phyloP scores from a whole-genome alignment of 352 stramenopile species.

The Globisporangium takayamanum region DNA sequence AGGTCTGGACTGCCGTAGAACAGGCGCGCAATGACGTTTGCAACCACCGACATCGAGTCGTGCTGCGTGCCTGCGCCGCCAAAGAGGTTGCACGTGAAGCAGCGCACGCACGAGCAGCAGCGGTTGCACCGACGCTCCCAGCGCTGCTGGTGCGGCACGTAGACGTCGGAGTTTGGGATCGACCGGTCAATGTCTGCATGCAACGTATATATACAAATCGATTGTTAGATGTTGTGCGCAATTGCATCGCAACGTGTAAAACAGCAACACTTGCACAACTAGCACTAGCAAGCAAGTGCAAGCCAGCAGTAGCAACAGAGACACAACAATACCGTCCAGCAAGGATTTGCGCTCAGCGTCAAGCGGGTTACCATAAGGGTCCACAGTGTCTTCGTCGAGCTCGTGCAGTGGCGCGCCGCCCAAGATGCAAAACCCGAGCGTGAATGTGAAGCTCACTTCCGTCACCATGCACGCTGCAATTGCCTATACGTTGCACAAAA shows the following conservation, averaged over 20 bases:
- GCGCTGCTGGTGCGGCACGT: slow-evolving; percentile 67
- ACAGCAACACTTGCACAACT: background rate
- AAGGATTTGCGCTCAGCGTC: slow-evolving; percentile 71
- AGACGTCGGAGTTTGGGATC: slow-evolving; percentile 72
- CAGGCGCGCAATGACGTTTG: slow-evolving; percentile 75
- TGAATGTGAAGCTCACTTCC: slow-evolving; percentile 68
- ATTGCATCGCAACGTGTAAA: background rate
- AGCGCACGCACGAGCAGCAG: slow-evolving; percentile 77
- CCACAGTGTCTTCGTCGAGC: slow-evolving; percentile 17
- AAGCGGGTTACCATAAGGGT: slow-evolving; percentile 63
- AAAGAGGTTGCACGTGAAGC: slow-evolving; percentile 85
- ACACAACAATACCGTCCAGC: slow-evolving; percentile 51
- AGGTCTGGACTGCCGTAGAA: slow-evolving; percentile 86
- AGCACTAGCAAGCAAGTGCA: slow-evolving; percentile 3
- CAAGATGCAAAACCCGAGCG: slow-evolving; percentile 66
- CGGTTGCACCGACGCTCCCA: slow-evolving; percentile 75
- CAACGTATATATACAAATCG: slow-evolving; percentile 7
- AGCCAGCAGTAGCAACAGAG: slow-evolving; percentile 9
- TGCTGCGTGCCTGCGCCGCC: slow-evolving; percentile 75
- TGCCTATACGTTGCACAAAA: slow-evolving; percentile 23
- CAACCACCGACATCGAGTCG: slow-evolving; percentile 85
- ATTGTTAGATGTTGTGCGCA: background rate
- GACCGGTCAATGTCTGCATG: slow-evolving; percentile 39
- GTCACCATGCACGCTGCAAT: slow-evolving; percentile 50
- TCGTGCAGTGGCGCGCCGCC: slow-evolving; percentile 31